A percentile compares a stretch with the other conserved stretches of the same genome.
These are phyloP conservation scores for Vitis vinifera DNA, from an alignment of 164 flowering plant species.

Conservation along the genomic window ASM3070453v1 NC_081821.1:10155501-10156000, in stretches of 20 bases:
- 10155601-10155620: not conserved
- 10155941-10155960: not conserved
- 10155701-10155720: constrained; percentile 98
- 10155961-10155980: not conserved
- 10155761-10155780: constrained; percentile 65
- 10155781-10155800: constrained; percentile 68
- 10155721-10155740: constrained; percentile 95
- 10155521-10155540: not conserved
- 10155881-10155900: not conserved
- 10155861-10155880: not conserved
- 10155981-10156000: no score
- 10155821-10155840: constrained; percentile 97
- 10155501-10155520: not conserved
- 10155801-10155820: constrained; percentile 58
- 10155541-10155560: no score
- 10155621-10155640: constrained; percentile 41
- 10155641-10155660: constrained; percentile 94
- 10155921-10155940: not conserved
- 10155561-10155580: no score
- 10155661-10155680: constrained; percentile 84
- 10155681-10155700: constrained; percentile 88
- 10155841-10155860: constrained; percentile 80
- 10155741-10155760: constrained; percentile 71
- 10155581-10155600: not conserved
- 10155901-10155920: no score